A percentile compares a stretch with the other conserved stretches of the same genome.
phyloP scores from a whole-genome alignment of 108 stramenopile species.

The Stephanodiscus triporus region DNA sequence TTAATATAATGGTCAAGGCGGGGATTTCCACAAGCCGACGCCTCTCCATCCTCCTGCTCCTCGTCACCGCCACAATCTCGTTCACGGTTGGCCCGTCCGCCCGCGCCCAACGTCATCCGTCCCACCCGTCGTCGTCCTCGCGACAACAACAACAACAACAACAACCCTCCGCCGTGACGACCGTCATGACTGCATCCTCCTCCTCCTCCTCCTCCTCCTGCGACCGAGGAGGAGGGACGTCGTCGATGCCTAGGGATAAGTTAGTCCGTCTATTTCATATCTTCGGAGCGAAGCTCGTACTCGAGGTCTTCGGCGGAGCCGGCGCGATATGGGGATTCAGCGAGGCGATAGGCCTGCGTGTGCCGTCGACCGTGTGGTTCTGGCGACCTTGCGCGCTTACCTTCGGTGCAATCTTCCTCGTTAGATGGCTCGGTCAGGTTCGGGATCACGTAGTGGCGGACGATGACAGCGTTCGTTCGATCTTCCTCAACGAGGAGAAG shows the following conservation, averaged over 20 bases:
- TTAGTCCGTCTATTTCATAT: conserved; percentile 8
- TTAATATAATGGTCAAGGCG: no score
- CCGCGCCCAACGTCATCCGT: no score
- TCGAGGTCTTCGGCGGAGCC: conserved; percentile 62
- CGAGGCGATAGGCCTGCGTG: conserved; percentile 58
- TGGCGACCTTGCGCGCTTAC: conserved; percentile 55
- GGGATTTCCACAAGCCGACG: no score
- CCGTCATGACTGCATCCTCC: no score
- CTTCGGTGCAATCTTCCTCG: conserved; percentile 48
- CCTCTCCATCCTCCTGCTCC: no score
- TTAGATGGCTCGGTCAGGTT: conserved; percentile 44
- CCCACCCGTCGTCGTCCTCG: no score
- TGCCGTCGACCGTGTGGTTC: conserved; percentile 44
- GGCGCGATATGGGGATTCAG: conserved; percentile 71
- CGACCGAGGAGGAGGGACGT: no score
- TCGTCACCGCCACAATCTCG: no score
- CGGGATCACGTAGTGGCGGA: conserved; percentile 8
- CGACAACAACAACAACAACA: no score
- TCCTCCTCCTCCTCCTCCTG: no score
- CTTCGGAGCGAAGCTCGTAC: conserved; percentile 49
- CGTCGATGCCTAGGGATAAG: background rate
- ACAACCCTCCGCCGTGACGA: no score
- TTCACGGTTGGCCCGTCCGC: no score
- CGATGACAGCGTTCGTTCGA: background rate
- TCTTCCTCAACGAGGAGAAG: background rate